Base-by-base conservation (phyloP, 2,329 filamentous ascomycete species). In the Botrytis cinerea region DNA sequence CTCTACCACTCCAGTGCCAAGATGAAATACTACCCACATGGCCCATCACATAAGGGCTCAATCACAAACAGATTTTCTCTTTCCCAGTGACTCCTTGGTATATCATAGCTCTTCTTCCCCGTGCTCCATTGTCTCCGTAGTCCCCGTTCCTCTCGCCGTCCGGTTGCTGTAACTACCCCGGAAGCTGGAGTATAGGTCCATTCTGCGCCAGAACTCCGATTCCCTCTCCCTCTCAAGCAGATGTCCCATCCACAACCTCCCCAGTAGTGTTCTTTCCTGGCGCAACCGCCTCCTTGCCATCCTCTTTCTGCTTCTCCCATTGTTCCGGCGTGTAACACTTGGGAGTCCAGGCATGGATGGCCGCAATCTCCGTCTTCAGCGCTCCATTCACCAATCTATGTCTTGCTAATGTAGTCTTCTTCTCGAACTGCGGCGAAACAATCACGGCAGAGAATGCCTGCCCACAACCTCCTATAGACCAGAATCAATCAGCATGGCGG, bases 341-440 rank as follows among this genome's bases (percentile, higher is more conserved):
- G 20, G 91, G 89, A 22, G 91, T 92, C 91, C 91, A 93, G 35
- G 91, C 91, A 84, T 93, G 91, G 77, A 93, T 93, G 68, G 89
- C 89, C 12, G 90, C 90, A 80, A 93, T 91, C 82, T 93, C 91
- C 16, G 87, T 85, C 82, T 93, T 93, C 77, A 93, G 81, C 8
- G 86, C 85, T 4, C 84, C 84, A 79, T 93, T 93, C 68, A 93
- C 91, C 69, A 93, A 83, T 67, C 91, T 86, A 82, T 93, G 90
- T 74, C 91, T 85, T 57, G 90, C 90, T 66, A 93, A 84, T 61
- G 90, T 89, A 22, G 82, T 87, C 82, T 89, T 89, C 78, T 87
- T 87, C 74, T 86, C 85, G 79, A 89, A 89, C 71, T 86, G 84
- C 20, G 86, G 84, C 7, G 86, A 88, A 6, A 93, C 90, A 70